Conservation (phyloP, 805 yeast genomes). For the Suhomyces xylopsoci region DNA sequence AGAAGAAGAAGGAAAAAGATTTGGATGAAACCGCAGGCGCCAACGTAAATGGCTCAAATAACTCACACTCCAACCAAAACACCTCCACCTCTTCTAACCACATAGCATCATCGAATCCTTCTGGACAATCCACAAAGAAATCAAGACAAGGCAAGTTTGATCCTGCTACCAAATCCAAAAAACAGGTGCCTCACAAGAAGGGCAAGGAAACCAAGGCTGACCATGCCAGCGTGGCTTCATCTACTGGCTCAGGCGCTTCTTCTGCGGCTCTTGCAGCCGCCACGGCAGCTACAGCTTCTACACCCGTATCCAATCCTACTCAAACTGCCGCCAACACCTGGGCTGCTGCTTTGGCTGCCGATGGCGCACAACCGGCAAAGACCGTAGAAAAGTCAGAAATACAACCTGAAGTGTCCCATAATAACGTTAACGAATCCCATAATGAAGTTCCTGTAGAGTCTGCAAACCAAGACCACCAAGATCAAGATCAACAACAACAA, state of each 20-base stretch:
- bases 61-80: background rate
- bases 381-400: slow-evolving; percentile 9
- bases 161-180: slow-evolving; percentile 4
- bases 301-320: slow-evolving; percentile 14
- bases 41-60: background rate
- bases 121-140: background rate
- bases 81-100: background rate
- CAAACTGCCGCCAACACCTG: slow-evolving; percentile 33
- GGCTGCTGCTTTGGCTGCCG: slow-evolving; percentile 43
- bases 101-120: slow-evolving; percentile 5
- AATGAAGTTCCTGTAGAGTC: slow-evolving; percentile 10
- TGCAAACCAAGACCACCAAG: slow-evolving; percentile 8
- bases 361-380: slow-evolving; percentile 29
- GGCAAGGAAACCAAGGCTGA: slow-evolving; percentile 2
- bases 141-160: slow-evolving; percentile 4
- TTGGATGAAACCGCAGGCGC: slow-evolving; percentile 9
- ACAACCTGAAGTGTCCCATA: slow-evolving; percentile 1
- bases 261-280: slow-evolving; percentile 12
- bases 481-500: slow-evolving; percentile 5
- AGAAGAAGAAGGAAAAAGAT: slow-evolving; percentile 32
- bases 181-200: slow-evolving; percentile 4
- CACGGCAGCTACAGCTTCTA: slow-evolving; percentile 15
- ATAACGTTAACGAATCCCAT: slow-evolving; percentile 3
- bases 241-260: background rate
- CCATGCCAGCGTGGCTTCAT: background rate